Base-by-base conservation (phyloP, 2,329 filamentous ascomycete genomes). In the Rutstroemia sp. region DNA sequence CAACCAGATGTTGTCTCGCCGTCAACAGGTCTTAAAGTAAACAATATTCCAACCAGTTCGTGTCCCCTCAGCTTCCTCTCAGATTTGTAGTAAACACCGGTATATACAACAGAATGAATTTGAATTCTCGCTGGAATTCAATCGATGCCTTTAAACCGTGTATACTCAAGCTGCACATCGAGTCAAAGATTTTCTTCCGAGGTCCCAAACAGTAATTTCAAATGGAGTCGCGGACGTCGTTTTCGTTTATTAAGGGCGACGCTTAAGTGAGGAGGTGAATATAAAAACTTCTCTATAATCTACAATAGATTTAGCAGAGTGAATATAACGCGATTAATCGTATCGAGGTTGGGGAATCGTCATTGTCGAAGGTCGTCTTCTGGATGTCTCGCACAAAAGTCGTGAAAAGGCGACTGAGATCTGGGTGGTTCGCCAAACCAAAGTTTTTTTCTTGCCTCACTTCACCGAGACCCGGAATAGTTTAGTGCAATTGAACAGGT, bases 21-120 rank as follows among this genome's bases (percentile, higher is more conserved):
- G 30, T 12, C 30, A 4, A 12, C 10, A 12, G 9, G 10, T 34
- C 30, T 34, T 14, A 34, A 34, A 30, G n/a, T 14, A 34, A 12
- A 34, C 30, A 34, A 34, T 14, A 34, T 41, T 44, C 44, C 16
- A 25, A 62, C 14, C 42, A 53, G 5, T 34, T 34, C 30, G 58
- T 48, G 56, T 58, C 39, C 9, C 49, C 42, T 42, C 46, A 52
- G 51, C 56, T 55, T 41, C 52, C 52, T 41, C 44, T 54, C 23
- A 54, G 19, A 30, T 37, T 58, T 14, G 34, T 54, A 49, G 48
- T 49, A 25, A 51, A 52, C 14, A 39, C 16, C 27, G 55, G 50
- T 66, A 62, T 66, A 58, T 67, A 66, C 25, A 66, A 52, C 37
- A 67, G 52, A 52, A 67, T 60, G 44, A 65, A 65, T 18, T 16